phyloP scores from a whole-genome alignment of 306 rosid species.

The Boehmeria nivea region DNA sequence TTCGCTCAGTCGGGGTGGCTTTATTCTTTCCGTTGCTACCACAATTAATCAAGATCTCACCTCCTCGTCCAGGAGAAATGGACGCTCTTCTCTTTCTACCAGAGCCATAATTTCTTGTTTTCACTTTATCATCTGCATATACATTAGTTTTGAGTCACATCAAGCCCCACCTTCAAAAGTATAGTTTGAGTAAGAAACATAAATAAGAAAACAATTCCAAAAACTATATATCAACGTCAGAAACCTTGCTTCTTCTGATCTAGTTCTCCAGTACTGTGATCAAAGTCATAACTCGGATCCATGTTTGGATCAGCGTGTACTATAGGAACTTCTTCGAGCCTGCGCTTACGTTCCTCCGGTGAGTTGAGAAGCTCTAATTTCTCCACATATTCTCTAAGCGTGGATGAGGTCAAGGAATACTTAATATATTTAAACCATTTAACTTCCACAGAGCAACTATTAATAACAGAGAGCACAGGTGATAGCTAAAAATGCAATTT shows the following conservation, averaged over 20 bases:
- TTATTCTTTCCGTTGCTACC: conserved; percentile 33
- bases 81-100: conserved; percentile 40
- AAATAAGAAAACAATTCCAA: not conserved
- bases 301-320: conserved; percentile 70
- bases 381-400: conserved; percentile 65
- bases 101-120: conserved; percentile 31
- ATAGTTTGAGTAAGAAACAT: conserved; percentile 11
- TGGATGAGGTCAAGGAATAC: conserved; percentile 72
- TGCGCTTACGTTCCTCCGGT: conserved; percentile 61
- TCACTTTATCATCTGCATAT: conserved; percentile 53
- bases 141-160: conserved; percentile 29
- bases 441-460: conserved; percentile 15
- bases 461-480: not conserved
- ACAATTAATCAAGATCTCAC: conserved; percentile 25
- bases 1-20: conserved; percentile 30
- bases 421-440: conserved; percentile 8
- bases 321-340: conserved; percentile 56
- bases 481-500: too few relatives aligned
- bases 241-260: conserved; percentile 63
- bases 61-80: conserved; percentile 35
- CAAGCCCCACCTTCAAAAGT: conserved; percentile 23
- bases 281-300: conserved; percentile 64
- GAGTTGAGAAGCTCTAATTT: conserved; percentile 67
- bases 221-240: conserved; percentile 16
- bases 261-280: conserved; percentile 45